Percentiles rank a stretch among this genome's conserved stretches.
These are phyloP conservation scores for Trichoderma pleuroti DNA, from an alignment of 2,329 filamentous ascomycete species.

Conservation along the genomic window DNA sequence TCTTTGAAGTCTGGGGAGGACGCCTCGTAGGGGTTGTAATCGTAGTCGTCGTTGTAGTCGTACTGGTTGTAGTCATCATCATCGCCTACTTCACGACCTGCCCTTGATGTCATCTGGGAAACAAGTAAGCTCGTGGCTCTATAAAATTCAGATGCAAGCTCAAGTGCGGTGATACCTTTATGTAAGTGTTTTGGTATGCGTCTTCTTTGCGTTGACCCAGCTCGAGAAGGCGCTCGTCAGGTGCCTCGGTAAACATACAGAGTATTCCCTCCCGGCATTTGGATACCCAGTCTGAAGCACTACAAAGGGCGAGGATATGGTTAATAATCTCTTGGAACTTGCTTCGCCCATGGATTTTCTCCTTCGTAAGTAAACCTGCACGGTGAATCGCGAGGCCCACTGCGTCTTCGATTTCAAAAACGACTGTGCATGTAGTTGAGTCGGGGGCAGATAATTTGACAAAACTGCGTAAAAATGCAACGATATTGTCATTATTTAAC, in stretches of 20 bases:
- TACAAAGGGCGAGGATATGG: not conserved
- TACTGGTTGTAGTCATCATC: not conserved
- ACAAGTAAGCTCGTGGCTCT: not conserved
- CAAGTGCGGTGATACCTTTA: not conserved
- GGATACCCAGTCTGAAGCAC: not conserved
- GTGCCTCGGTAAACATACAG: not conserved
- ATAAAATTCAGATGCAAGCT: not conserved
- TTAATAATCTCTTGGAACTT: not conserved
- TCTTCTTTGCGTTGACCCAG: not conserved
- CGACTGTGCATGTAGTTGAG: not conserved
- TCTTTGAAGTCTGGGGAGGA: not conserved
- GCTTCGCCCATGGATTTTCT: not conserved
- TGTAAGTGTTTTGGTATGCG: too few relatives aligned
- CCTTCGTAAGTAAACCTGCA: not conserved
- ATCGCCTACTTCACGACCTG: not conserved
- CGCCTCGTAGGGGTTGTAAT: not conserved
- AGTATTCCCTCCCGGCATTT: not conserved
- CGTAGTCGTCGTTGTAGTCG: not conserved
- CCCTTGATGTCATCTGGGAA: not conserved
- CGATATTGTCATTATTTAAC: not conserved
- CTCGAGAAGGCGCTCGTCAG: not conserved
- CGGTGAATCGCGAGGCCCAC: not conserved
- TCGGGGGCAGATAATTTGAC: not conserved
- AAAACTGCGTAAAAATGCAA: not conserved
- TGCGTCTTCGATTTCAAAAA: fast-evolving